Evolutionary conservation across 345 rosid species (phyloP).

Genomic region (Cardamine occulta): DNA sequence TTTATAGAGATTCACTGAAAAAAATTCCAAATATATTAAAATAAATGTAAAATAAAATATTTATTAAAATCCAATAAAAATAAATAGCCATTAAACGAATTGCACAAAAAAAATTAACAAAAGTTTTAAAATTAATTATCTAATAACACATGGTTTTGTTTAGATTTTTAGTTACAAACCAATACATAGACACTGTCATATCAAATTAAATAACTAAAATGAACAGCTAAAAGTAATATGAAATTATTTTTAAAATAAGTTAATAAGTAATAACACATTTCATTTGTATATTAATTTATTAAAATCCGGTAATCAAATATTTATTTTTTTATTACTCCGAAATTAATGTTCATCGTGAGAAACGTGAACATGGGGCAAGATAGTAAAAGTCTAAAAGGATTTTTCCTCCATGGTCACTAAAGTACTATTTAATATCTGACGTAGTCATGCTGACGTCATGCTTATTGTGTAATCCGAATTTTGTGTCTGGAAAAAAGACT

Average conservation of each 20-base stretch:
- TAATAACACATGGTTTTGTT: background rate
- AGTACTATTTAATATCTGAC: background rate
- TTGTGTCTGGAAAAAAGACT: background rate
- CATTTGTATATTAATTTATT: no score
- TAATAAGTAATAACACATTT: no score
- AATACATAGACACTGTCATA: background rate
- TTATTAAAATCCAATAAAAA: no score
- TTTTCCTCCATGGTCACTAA: background rate
- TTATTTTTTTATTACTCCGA: background rate
- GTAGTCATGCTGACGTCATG: slow-evolving; percentile 14
- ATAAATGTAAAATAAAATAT: no score
- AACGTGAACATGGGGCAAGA: slow-evolving; percentile 19
- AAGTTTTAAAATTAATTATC: no score
- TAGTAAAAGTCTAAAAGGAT: background rate
- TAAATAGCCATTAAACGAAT: background rate
- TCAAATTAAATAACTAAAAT: background rate
- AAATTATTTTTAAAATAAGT: background rate
- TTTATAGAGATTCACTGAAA: no score
- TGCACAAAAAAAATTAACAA: background rate
- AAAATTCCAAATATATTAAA: background rate
- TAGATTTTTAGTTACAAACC: no score
- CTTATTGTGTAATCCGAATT: background rate
- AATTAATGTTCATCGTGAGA: background rate
- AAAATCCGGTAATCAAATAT: no score
- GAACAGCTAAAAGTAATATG: background rate